A percentile compares a stretch with the other conserved stretches of the same genome.
These are phyloP conservation scores for Neofusicoccum laricinum DNA, from an alignment of 2,329 filamentous ascomycete genomes.

Conservation along the genomic window DNA sequence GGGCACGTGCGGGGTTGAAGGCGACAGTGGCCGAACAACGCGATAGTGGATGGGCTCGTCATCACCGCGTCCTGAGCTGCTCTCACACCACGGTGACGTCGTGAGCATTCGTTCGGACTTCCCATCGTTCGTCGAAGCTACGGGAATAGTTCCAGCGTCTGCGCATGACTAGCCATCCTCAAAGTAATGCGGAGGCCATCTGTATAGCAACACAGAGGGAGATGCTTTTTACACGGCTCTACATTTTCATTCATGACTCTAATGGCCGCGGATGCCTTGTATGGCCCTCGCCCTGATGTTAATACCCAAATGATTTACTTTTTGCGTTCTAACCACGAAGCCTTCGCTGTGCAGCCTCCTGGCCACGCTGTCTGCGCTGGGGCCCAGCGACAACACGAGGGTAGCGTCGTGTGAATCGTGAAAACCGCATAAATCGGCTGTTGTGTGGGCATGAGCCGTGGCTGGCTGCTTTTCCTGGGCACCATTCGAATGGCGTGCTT, in stretches of 20 bases:
- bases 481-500: not conserved
- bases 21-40: not conserved
- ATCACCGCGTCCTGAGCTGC: not conserved
- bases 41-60: not conserved
- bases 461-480: not conserved
- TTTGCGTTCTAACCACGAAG: not conserved
- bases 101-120: not conserved
- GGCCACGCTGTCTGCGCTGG: not conserved
- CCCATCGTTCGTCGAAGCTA: not conserved
- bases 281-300: not conserved
- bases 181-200: slow-evolving; percentile 1
- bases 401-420: not conserved
- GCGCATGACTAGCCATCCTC: slow-evolving; percentile 8
- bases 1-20: not conserved
- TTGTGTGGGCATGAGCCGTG: not conserved
- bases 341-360: not conserved
- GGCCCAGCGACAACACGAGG: not conserved
- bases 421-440: not conserved
- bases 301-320: slow-evolving; percentile 11
- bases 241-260: not conserved
- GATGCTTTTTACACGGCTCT: not conserved
- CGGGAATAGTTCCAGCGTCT: not conserved
- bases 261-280: not conserved
- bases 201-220: slow-evolving; percentile 6
- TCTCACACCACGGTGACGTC: not conserved